Percentiles rank a stretch among this genome's conserved stretches.
These are phyloP conservation scores for Primulina tabacum DNA, from an alignment of 257 asterid genomes.

Conservation along the genomic window DNA sequence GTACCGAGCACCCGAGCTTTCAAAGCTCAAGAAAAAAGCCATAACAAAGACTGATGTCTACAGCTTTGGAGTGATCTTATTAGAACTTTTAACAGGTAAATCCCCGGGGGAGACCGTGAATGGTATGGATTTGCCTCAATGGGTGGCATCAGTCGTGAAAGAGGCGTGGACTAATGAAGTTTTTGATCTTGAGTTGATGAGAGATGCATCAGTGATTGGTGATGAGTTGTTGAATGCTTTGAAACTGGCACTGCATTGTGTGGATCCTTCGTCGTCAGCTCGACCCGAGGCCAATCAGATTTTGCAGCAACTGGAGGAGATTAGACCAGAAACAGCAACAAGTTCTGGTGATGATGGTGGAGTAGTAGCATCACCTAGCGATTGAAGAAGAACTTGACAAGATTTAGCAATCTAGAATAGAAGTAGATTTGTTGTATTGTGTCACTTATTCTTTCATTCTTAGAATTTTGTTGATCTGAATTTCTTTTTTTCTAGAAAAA, in stretches of 20 bases:
- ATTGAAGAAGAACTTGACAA: conserved; percentile 13
- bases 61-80: conserved; percentile 47
- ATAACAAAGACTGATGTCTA: conserved; percentile 48
- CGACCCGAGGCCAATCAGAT: conserved; percentile 46
- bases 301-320: conserved; percentile 49
- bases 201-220: conserved; percentile 43
- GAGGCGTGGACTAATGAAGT: conserved; percentile 61
- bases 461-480: conserved; percentile 9
- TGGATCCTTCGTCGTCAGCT: conserved; percentile 50
- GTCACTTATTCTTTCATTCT: conserved; percentile 40
- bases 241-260: conserved; percentile 53
- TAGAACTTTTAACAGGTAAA: conserved; percentile 55
- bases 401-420: not conserved
- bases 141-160: conserved; percentile 35
- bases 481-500: too few species aligned
- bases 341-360: conserved; percentile 31
- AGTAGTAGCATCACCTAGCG: conserved; percentile 30
- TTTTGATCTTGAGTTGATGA: conserved; percentile 49
- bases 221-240: conserved; percentile 44
- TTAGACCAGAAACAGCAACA: conserved; percentile 37
- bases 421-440: not conserved
- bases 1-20: conserved; percentile 54
- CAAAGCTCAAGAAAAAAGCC: conserved; percentile 46
- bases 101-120: conserved; percentile 29
- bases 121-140: not conserved